Conservation (phyloP, 192 early-diverging fungal species). For the Entomortierella beljakovae region DNA sequence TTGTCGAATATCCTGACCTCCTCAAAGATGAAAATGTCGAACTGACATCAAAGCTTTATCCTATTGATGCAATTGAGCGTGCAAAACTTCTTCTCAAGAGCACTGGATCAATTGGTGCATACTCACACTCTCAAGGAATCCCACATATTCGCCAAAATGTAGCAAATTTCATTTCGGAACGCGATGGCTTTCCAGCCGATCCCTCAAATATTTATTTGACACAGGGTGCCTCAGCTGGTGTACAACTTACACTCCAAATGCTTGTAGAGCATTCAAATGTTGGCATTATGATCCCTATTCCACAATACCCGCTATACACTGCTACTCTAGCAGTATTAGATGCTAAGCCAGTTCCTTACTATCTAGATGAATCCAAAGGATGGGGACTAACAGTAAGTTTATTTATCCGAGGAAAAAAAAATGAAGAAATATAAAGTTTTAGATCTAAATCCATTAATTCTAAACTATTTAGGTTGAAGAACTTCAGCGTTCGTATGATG, state of each 20-base stretch:
- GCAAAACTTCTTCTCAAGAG: conserved; percentile 80
- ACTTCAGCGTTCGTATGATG: conserved; percentile 70
- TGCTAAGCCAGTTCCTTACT: conserved; percentile 91
- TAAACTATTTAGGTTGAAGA: conserved; percentile 60
- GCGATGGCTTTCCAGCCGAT: conserved; percentile 91
- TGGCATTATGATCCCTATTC: conserved; percentile 99
- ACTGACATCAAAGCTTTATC: conserved; percentile 72
- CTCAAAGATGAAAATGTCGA: conserved; percentile 70
- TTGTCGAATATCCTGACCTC: conserved; percentile 91
- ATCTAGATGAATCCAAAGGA: conserved; percentile 85
- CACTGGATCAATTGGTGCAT: conserved; percentile 86
- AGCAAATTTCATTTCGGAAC: conserved; percentile 87
- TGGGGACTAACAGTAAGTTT: conserved; percentile 76
- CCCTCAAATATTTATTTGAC: conserved; percentile 94
- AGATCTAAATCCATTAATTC: not conserved
- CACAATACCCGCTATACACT: conserved; percentile 98
- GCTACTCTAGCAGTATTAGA: conserved; percentile 90
- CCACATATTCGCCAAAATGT: conserved; percentile 84
- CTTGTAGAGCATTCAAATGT: conserved; percentile 80
- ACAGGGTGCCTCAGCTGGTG: conserved; percentile 91
- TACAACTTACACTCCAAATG: conserved; percentile 92
- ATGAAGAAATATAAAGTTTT: no score
- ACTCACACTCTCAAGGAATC: conserved; percentile 96
- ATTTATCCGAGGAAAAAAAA: not conserved
- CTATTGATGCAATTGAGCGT: conserved; percentile 86